Evolutionary conservation across 345 rosid species (phyloP).

Genomic region (Schrenkiella parvula): DNA sequence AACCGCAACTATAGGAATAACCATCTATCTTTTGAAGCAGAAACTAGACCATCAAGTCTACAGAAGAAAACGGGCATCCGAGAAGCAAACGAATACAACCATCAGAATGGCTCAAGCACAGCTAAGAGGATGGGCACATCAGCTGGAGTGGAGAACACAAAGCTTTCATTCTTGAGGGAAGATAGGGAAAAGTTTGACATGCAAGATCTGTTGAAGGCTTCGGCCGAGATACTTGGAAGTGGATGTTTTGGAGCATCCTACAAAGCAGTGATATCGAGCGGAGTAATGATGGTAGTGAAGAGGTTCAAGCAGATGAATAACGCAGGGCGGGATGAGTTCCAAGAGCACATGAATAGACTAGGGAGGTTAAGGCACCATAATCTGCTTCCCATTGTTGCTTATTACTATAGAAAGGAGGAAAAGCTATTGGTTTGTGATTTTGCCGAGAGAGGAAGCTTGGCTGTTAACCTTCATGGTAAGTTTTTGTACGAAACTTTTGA

Average conservation of each 20-base stretch:
- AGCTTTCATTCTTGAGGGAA: slow-evolving; percentile 67
- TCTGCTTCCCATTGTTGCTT: slow-evolving; percentile 83
- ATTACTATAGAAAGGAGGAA: slow-evolving; percentile 86
- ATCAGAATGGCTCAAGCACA: background rate
- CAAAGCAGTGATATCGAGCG: slow-evolving; percentile 54
- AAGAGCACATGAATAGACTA: slow-evolving; percentile 76
- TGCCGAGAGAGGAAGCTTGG: slow-evolving; percentile 67
- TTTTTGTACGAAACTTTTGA: background rate
- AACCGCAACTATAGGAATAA: slow-evolving; percentile 6
- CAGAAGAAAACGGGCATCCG: slow-evolving; percentile 42
- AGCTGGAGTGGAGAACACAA: slow-evolving; percentile 16
- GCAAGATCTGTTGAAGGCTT: slow-evolving; percentile 69
- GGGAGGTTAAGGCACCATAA: slow-evolving; percentile 75
- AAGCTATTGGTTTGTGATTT: slow-evolving; percentile 71
- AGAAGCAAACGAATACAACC: slow-evolving; percentile 7
- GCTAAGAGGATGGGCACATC: slow-evolving; percentile 19
- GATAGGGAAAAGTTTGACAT: slow-evolving; percentile 68
- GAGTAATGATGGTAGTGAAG: slow-evolving; percentile 73
- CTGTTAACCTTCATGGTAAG: slow-evolving; percentile 83
- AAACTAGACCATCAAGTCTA: slow-evolving; percentile 49
- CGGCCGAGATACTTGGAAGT: slow-evolving; percentile 89
- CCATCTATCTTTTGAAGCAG: slow-evolving; percentile 16
- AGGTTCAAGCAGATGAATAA: slow-evolving; percentile 90
- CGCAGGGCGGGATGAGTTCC: slow-evolving; percentile 80
- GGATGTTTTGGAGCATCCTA: slow-evolving; percentile 92